Conservation (phyloP, 306 rosid species). For the Castanospermum australe region DNA sequence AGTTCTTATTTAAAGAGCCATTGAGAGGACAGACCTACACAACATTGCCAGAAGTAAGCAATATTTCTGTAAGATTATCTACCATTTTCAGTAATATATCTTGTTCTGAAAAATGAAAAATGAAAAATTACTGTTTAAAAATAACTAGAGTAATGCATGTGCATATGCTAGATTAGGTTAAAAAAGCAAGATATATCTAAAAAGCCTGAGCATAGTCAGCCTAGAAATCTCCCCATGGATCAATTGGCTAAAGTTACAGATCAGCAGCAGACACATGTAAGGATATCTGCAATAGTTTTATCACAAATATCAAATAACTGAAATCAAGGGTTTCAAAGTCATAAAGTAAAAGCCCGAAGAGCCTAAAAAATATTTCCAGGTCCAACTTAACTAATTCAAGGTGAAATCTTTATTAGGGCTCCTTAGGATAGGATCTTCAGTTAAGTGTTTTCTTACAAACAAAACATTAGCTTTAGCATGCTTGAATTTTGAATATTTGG, state of each 20-base stretch:
- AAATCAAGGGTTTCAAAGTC: neutral
- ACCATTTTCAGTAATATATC: neutral
- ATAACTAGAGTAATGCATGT: neutral
- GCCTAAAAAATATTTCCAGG: neutral
- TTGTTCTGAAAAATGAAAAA: neutral
- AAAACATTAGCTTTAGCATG: too few relatives aligned
- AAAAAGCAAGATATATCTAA: neutral
- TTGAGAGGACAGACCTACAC: neutral
- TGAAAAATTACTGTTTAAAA: too few relatives aligned
- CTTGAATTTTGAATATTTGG: too few relatives aligned
- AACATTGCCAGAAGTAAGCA: neutral
- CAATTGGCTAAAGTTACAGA: too few relatives aligned
- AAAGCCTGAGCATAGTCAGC: neutral
- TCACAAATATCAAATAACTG: neutral
- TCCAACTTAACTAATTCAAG: neutral
- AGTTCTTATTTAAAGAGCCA: too few relatives aligned
- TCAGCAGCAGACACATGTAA: too few relatives aligned
- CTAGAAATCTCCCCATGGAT: neutral
- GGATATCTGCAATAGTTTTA: too few relatives aligned
- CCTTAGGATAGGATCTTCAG: too few relatives aligned
- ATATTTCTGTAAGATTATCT: neutral
- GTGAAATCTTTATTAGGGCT: too few relatives aligned
- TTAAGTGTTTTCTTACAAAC: too few relatives aligned
- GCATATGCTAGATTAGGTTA: neutral
- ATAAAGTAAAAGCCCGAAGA: neutral